These are phyloP conservation scores for Saturnispora saitoi DNA, from an alignment of 805 yeast genomes.

Conservation along the genomic window DNA sequence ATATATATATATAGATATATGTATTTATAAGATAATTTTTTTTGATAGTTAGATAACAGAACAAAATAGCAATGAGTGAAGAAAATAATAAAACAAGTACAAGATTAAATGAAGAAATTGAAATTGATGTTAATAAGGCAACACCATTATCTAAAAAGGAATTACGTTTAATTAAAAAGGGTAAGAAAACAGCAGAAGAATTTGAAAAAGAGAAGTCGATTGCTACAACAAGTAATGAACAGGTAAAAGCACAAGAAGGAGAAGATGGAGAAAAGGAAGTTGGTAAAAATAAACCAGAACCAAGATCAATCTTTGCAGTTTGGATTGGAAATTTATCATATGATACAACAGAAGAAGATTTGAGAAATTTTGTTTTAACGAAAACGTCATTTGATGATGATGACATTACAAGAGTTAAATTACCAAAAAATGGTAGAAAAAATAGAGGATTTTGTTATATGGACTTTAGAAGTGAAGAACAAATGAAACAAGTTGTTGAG, in stretches of 20 bases:
- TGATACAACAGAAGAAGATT: conserved; percentile 70
- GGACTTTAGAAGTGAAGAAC: conserved; percentile 57
- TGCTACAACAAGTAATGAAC: conserved; percentile 12
- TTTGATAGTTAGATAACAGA: background rate
- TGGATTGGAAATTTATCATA: conserved; percentile 94
- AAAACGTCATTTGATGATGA: conserved; percentile 49
- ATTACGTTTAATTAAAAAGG: conserved; percentile 74
- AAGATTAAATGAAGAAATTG: conserved; percentile 41
- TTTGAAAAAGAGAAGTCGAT: conserved; percentile 31
- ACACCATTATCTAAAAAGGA: conserved; percentile 89
- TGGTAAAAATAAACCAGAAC: conserved; percentile 16
- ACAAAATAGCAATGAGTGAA: background rate
- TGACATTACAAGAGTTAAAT: conserved; percentile 66
- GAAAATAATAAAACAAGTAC: conserved; percentile 6
- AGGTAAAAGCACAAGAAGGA: conserved; percentile 6
- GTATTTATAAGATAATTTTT: too few species aligned
- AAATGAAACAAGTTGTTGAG: conserved; percentile 52
- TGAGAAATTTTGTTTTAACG: conserved; percentile 52
- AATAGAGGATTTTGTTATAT: conserved; percentile 86
- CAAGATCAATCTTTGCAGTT: conserved; percentile 57
- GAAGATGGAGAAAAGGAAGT: conserved; percentile 23
- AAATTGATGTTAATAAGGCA: conserved; percentile 58
- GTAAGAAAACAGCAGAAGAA: conserved; percentile 54
- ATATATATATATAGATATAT: background rate
- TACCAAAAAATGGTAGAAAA: conserved; percentile 67